Conservation (phyloP, 2,329 filamentous ascomycete genomes). For the Emergomyces africanus region DNA sequence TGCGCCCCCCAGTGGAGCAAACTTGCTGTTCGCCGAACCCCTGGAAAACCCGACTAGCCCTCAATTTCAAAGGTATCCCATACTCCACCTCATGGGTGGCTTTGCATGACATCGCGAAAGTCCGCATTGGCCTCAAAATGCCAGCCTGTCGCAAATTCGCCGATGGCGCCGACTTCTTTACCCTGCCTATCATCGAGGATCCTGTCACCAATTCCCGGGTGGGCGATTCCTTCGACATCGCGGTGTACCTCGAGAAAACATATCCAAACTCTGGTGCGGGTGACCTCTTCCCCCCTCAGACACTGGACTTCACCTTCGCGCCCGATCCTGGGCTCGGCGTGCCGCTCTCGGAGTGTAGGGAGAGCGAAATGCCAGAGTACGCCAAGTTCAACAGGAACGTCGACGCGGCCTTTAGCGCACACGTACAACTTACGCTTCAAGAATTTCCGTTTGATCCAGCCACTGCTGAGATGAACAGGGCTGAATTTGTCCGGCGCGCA, state of each 20-base stretch:
- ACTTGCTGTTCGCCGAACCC: conserved; percentile 35
- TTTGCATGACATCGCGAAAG: conserved; percentile 38
- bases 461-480: conserved; percentile 32
- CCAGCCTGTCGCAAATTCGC: conserved; percentile 41
- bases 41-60: conserved; percentile 38
- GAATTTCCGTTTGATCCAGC: conserved; percentile 41
- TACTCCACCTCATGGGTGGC: conserved; percentile 42
- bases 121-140: conserved; percentile 36
- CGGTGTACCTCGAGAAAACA: conserved; percentile 42
- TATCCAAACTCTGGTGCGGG: conserved; percentile 37
- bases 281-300: conserved; percentile 36
- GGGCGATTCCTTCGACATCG: conserved; percentile 56
- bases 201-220: conserved; percentile 28
- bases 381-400: conserved; percentile 42
- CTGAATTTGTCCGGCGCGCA: conserved; percentile 38
- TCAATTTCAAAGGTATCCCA: conserved; percentile 37
- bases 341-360: conserved; percentile 26
- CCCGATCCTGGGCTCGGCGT: conserved; percentile 19
- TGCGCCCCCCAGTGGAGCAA: conserved; percentile 19
- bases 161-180: conserved; percentile 47
- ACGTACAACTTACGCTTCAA: conserved; percentile 30
- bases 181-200: conserved; percentile 46
- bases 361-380: conserved; percentile 25
- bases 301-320: conserved; percentile 29
- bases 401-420: conserved; percentile 41